phyloP scores from a whole-genome alignment of 2,329 filamentous ascomycete genomes.

The Thelonectria discophora region DNA sequence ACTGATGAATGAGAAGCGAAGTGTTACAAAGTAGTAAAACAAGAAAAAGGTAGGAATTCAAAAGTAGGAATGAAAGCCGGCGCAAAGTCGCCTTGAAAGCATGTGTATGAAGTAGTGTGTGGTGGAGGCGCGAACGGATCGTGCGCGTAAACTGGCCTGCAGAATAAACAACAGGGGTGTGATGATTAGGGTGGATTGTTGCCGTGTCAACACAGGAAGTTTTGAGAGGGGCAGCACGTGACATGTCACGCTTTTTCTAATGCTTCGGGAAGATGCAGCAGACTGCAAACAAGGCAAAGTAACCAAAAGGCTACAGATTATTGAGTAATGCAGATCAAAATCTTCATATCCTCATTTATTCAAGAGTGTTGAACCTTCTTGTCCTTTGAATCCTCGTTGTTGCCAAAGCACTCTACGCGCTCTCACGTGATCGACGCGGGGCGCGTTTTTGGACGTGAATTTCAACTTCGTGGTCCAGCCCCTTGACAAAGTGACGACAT shows the following conservation, averaged over 20 bases:
- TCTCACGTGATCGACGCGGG: conserved; percentile 47
- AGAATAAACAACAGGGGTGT: conserved; percentile 43
- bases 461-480: conserved; percentile 21
- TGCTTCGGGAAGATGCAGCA: not conserved
- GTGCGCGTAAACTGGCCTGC: conserved; percentile 37
- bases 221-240: conserved; percentile 27
- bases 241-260: conserved; percentile 4
- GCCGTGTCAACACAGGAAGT: conserved; percentile 44
- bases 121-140: conserved; percentile 31
- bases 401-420: conserved; percentile 45
- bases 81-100: conserved; percentile 36
- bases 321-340: not conserved
- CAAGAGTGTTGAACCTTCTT: not conserved
- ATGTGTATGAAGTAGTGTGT: too few relatives aligned
- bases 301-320: not conserved
- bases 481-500: conserved; percentile 19
- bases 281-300: conserved; percentile 1
- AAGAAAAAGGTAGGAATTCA: conserved; percentile 26
- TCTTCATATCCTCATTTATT: not conserved
- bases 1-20: conserved; percentile 22
- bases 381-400: not conserved
- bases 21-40: conserved; percentile 25
- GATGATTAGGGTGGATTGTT: conserved; percentile 42
- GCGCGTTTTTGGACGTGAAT: conserved; percentile 42
- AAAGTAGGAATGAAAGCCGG: conserved; percentile 31